Base-by-base conservation (phyloP, 306 rosid genomes). In the Cicer chorassanicum region DNA sequence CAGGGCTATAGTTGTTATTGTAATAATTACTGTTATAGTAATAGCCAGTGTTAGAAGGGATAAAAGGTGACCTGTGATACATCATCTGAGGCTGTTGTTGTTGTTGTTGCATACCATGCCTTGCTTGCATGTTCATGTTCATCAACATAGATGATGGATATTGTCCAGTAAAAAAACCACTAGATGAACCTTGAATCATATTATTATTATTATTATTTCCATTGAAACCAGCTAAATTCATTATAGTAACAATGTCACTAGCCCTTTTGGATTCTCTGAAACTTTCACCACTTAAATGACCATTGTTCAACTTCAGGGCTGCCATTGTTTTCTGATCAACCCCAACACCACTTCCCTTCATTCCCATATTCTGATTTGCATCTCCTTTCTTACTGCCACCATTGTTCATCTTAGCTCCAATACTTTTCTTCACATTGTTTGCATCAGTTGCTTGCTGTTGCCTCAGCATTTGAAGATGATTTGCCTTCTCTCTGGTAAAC, bases 1-100 rank as follows among this genome's bases (percentile, higher is more conserved):
- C 57, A 70, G 92, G 91, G 54, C 10, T 68, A 13, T 86, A 82
- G 64, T 80, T 80, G 71, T 79, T 80, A 73, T 72, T 75, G 54
- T 89, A 66, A 70, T 29, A 29, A 29, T 29, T 29, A 29, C 36
- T 29, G 36, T 83, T 84, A 78, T 82, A 74, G 86, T 84, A 87
- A 82, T 89, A 93, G 46, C 96, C 93, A 55, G 97, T 91, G 73
- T 65, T 93, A 0, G 97, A 83, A 18, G 98, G 93, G 76, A 87
- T 46, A 21, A 66, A 21, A 0, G 92, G 91, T 2, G 97, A 87
- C 76, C 91, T 90, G 24, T 93, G 87, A 80, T 89, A 91, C 98
- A 93, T 89, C 90, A 91, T 89, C 77, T 91, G 98, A 1, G 97
- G 89, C 44, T 88, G 98, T 15, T 24, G 34, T 82, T 49, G 54